These are phyloP conservation scores for Spergularia marina DNA, from an alignment of 148 eudicot species.

Conservation along the genomic window DNA sequence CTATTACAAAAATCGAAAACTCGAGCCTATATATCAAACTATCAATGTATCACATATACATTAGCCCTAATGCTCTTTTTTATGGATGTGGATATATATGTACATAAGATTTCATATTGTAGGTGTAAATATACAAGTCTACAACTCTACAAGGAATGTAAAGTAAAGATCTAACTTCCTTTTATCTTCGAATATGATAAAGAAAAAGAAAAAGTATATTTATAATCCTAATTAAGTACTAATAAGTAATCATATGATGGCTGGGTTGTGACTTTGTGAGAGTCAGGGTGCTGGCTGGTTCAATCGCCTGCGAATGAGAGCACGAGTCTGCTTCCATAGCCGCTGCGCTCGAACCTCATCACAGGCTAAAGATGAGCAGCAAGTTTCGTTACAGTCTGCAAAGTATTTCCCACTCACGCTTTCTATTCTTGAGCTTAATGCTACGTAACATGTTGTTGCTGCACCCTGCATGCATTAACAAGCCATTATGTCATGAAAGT, in stretches of 20 bases:
- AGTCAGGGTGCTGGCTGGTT: slow-evolving; percentile 16
- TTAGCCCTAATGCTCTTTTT: not conserved
- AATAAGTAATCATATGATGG: no score
- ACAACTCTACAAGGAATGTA: no score
- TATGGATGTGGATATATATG: not conserved
- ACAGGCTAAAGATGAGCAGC: slow-evolving; percentile 55
- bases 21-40: no score
- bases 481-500: not conserved
- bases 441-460: slow-evolving; percentile 89
- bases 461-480: slow-evolving; percentile 52
- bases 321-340: slow-evolving; percentile 59
- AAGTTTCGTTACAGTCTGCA: slow-evolving; percentile 79
- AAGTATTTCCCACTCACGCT: slow-evolving; percentile 73
- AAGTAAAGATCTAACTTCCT: no score
- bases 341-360: slow-evolving; percentile 46
- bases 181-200: no score
- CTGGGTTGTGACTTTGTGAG: no score
- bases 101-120: not conserved
- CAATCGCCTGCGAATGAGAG: slow-evolving; percentile 47
- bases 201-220: no score
- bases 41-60: not conserved
- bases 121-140: no score
- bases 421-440: slow-evolving; percentile 44
- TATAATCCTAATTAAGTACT: no score
- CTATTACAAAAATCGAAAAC: no score